phyloP scores from a whole-genome alignment of 108 stramenopile species.

The Pseudonitzschia multistriata region DNA sequence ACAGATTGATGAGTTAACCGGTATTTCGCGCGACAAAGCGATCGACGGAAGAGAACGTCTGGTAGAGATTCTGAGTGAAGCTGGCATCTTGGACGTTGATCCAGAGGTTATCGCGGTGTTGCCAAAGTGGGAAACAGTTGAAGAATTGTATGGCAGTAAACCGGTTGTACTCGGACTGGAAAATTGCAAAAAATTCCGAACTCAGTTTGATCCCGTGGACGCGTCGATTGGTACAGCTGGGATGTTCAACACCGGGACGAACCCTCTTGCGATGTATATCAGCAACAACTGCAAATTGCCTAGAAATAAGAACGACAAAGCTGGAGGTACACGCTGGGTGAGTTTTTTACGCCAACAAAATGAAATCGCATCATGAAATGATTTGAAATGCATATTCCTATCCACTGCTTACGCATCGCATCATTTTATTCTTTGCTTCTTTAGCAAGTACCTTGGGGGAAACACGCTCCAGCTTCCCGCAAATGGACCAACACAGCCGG shows the following conservation, averaged over 20 bases:
- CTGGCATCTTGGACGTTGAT: constrained; percentile 40
- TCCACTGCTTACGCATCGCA: background rate
- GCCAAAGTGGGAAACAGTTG: constrained; percentile 41
- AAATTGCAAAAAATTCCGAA: constrained; percentile 57
- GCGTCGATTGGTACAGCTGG: constrained; percentile 60
- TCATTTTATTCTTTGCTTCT: background rate
- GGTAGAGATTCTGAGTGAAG: constrained; percentile 36
- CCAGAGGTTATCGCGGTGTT: constrained; percentile 20
- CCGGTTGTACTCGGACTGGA: constrained; percentile 70
- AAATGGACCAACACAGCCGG: constrained; percentile 38
- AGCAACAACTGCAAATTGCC: constrained; percentile 45
- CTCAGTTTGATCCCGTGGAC: constrained; percentile 36
- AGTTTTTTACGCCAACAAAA: no score
- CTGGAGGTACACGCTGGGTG: constrained; percentile 29
- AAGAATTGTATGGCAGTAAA: constrained; percentile 58
- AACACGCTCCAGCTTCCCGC: constrained; percentile 53
- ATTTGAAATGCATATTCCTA: background rate
- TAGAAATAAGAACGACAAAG: constrained; percentile 28
- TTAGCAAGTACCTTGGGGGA: constrained; percentile 80
- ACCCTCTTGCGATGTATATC: constrained; percentile 53
- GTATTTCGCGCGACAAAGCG: constrained; percentile 34
- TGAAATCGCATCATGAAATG: background rate
- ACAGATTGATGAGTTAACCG: background rate
- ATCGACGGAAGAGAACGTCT: constrained; percentile 35
- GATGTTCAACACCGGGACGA: constrained; percentile 85